Conservation (phyloP, 495 filamentous ascomycete species). For the Glarea lozoyensis region DNA sequence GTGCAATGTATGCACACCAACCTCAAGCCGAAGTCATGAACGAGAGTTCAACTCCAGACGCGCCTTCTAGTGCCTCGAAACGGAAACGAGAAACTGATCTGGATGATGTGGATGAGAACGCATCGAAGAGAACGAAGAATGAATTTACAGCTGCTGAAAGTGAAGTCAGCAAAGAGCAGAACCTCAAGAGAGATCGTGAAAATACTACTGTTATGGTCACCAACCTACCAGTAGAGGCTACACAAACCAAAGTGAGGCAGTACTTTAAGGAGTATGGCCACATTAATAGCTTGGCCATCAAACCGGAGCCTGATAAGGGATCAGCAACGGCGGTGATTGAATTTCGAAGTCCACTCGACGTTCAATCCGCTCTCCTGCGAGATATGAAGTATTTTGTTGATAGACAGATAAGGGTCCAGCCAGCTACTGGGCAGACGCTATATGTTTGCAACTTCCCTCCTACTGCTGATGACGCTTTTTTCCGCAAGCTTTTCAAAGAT, state of each 20-base stretch:
- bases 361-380: conserved; percentile 66
- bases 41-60: conserved; percentile 1
- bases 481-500: conserved; percentile 64
- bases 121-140: conserved; percentile 51
- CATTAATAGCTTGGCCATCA: conserved; percentile 64
- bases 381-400: conserved; percentile 68
- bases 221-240: conserved; percentile 59
- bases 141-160: conserved; percentile 27
- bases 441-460: conserved; percentile 91
- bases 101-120: conserved; percentile 23
- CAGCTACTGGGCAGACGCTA: conserved; percentile 67
- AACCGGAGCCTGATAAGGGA: conserved; percentile 43
- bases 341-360: conserved; percentile 72
- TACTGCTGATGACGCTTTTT: conserved; percentile 69
- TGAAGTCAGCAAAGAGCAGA: conserved; percentile 26
- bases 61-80: conserved; percentile 34
- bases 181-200: conserved; percentile 73
- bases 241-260: conserved; percentile 64
- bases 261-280: conserved; percentile 87
- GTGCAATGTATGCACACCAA: conserved; percentile 36
- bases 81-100: conserved; percentile 53
- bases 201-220: conserved; percentile 75
- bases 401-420: conserved; percentile 57
- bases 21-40: conserved; percentile 8
- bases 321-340: conserved; percentile 73